phyloP scores from a whole-genome alignment of 805 yeast genomes.

The Metschnikowia henanensis region DNA sequence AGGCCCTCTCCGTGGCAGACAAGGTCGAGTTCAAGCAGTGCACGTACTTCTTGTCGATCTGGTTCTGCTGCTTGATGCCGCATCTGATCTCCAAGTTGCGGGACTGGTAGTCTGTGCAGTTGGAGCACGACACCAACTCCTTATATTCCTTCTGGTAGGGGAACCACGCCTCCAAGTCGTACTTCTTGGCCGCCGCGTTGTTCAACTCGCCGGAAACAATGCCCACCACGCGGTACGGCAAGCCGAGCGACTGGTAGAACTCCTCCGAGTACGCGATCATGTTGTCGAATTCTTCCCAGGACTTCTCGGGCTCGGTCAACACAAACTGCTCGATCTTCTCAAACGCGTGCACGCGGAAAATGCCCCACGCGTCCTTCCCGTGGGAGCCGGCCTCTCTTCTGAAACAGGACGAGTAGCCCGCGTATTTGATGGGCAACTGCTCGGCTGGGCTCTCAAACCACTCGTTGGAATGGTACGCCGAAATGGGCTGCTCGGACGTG shows the following conservation, averaged over 20 bases:
- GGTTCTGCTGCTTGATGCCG: slow-evolving; percentile 94
- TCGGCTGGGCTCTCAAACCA: slow-evolving; percentile 98
- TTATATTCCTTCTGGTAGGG: slow-evolving; percentile 98
- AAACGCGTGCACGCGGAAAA: slow-evolving; percentile 97
- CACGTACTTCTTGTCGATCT: slow-evolving; percentile 94
- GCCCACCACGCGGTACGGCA: slow-evolving; percentile 97
- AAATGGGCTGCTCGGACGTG: slow-evolving; percentile 98
- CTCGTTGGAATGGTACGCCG: slow-evolving; percentile 95
- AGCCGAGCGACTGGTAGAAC: slow-evolving; percentile 85
- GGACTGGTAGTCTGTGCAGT: slow-evolving; percentile 99
- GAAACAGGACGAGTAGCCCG: slow-evolving; percentile 98
- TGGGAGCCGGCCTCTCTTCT: slow-evolving; percentile 99
- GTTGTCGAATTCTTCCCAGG: slow-evolving; percentile 96
- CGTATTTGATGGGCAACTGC: slow-evolving; percentile 95
- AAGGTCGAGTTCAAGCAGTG: slow-evolving; percentile 97
- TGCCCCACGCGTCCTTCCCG: slow-evolving; percentile 99
- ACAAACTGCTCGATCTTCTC: slow-evolving; percentile 98
- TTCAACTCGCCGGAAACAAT: slow-evolving; percentile 98
- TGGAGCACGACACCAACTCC: slow-evolving; percentile 97
- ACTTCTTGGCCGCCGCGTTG: slow-evolving; percentile 99
- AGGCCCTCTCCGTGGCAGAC: slow-evolving; percentile 97
- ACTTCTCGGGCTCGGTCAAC: slow-evolving; percentile 95
- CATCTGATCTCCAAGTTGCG: slow-evolving; percentile 98
- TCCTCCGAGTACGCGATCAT: slow-evolving; percentile 92
- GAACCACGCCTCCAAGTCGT: slow-evolving; percentile 99